Evolutionary conservation across 2,329 filamentous ascomycete species (phyloP), one percentile per base, ranked within the genome.

Genomic region (Fusarium devonianum): DNA sequence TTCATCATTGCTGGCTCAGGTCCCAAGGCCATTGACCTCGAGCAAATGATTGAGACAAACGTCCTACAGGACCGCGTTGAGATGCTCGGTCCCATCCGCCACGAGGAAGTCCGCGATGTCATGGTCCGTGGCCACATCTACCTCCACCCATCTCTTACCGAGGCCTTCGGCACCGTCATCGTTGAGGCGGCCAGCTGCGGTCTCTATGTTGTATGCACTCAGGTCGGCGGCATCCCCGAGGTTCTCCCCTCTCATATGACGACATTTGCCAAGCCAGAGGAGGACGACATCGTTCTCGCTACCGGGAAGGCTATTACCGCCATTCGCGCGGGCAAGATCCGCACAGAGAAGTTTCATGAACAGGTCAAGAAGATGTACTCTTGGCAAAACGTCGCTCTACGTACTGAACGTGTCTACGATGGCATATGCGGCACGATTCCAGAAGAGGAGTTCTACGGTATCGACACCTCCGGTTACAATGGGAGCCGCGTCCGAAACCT

Each of bases 351-450:
- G 30, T 99, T 99, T 68, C 94, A 99, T 69, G 93, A 96, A 60
- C 90, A 97, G 71, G 94, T 99, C 56, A 92, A 93, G 72, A 90
- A 89, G 76, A 97, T 97, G 94, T 99, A 99, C 75, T 96, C 91
- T 2, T 99, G 94, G 94, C 90, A 90, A 19, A 93, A 99, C 69
- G 93, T 99, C 19, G 94, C 94, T 11, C 83, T 89, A 63, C 88
- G 94, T 45, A 97, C 94, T 0, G 94, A 99, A 73, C 83, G 93
- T 21, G 94, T 99, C 1, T 99, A 99, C 72, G 86, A 96, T 69
- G 90, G 94, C 36, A 95, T 99, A 62, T 90, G 86, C 3, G 92
- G 92, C 7, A 86, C 85, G n/a, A 86, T 96, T 42, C 86, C 84
- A 58, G 90, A 95, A 63, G 86, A 89, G 43, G 90, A 95, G 51